These are phyloP conservation scores for Trametes sp. DNA, from an alignment of 1,284 basidiomycete species.

Conservation along the genomic window DNA sequence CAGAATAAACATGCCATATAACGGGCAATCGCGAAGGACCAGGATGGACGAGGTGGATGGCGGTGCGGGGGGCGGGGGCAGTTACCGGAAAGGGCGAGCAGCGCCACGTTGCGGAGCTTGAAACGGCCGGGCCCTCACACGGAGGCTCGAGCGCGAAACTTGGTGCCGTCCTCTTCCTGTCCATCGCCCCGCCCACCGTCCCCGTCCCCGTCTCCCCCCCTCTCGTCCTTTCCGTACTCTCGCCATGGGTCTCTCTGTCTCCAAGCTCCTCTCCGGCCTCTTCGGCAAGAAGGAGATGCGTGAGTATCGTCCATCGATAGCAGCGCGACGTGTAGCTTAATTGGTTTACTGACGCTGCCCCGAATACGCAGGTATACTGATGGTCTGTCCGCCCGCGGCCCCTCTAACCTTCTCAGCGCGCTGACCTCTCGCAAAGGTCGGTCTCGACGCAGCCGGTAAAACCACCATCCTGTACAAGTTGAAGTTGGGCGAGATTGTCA, in stretches of 20 bases:
- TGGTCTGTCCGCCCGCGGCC: constrained; percentile 54
- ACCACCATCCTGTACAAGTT: constrained; percentile 99
- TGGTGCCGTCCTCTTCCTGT: constrained; percentile 30
- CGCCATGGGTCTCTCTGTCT: constrained; percentile 88
- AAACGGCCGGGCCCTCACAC: constrained; percentile 36
- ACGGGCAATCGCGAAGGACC: too few relatives aligned
- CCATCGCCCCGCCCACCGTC: constrained; percentile 33
- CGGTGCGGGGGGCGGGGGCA: background rate
- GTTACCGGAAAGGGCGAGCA: constrained; percentile 21
- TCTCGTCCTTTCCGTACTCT: constrained; percentile 25
- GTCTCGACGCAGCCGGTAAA: constrained; percentile 97
- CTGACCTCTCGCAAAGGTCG: constrained; percentile 68
- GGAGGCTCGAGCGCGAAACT: constrained; percentile 33
- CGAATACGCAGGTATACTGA: constrained; percentile 68
- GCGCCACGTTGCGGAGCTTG: constrained; percentile 39
- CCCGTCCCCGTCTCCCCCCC: constrained; percentile 27
- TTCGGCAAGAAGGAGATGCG: constrained; percentile 99
- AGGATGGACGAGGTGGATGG: background rate
- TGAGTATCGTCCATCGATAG: constrained; percentile 54
- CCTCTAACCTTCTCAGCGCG: constrained; percentile 13
- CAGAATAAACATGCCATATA: too few relatives aligned
- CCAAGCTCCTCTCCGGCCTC: constrained; percentile 83
- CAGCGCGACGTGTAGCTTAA: constrained; percentile 34
- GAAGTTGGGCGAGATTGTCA: constrained; percentile 99
- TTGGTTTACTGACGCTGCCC: constrained; percentile 31